Conservation (phyloP, 176 grass and related monocot genomes). For the Metroxylon sagu region DNA sequence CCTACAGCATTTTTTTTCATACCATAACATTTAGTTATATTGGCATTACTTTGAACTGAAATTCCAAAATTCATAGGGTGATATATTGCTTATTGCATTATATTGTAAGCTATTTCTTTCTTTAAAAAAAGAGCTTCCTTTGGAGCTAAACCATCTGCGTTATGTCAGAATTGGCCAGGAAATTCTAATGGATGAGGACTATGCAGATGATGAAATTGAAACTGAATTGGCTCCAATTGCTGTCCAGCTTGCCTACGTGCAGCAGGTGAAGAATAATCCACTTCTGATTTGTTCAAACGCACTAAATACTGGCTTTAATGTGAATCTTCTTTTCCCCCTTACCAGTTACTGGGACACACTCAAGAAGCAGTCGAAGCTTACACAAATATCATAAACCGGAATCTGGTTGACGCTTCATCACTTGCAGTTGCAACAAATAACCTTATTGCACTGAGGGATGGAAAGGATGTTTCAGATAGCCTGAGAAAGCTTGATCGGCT, state of each 20-base stretch:
- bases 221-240: slow-evolving; percentile 70
- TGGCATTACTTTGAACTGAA: too few species aligned
- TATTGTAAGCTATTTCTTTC: too few species aligned
- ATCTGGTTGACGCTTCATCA: slow-evolving; percentile 47
- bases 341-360: slow-evolving; percentile 69
- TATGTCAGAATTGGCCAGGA: slow-evolving; percentile 73
- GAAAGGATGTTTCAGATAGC: slow-evolving; percentile 69
- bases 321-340: slow-evolving; percentile 20
- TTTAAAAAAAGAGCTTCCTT: not conserved
- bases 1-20: too few species aligned
- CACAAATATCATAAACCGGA: slow-evolving; percentile 39
- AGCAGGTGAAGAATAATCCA: slow-evolving; percentile 40
- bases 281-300: too few species aligned
- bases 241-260: slow-evolving; percentile 78
- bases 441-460: slow-evolving; percentile 68
- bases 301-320: slow-evolving; percentile 9
- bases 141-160: slow-evolving; percentile 9
- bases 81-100: too few species aligned
- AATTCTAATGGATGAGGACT: slow-evolving; percentile 73
- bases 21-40: too few species aligned
- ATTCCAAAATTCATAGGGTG: too few species aligned
- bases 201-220: slow-evolving; percentile 60
- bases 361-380: slow-evolving; percentile 81
- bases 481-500: slow-evolving; percentile 64
- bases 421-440: slow-evolving; percentile 77